Percentiles rank a stretch among this genome's conserved stretches.
These are phyloP conservation scores for Pelargonium nanum DNA, from an alignment of 345 rosid genomes.

Conservation along the genomic window DNA sequence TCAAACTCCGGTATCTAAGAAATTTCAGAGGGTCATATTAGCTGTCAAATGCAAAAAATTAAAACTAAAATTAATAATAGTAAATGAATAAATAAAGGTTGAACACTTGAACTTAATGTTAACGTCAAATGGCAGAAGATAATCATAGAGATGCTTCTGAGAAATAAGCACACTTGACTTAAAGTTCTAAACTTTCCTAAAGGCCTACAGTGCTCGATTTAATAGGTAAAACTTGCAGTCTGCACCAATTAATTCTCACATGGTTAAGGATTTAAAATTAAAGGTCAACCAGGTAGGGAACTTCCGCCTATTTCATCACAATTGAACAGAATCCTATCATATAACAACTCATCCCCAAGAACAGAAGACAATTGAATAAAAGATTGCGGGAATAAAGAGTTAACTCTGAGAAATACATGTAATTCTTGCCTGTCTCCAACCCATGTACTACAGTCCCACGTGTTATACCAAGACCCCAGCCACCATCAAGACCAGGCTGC, in stretches of 20 bases:
- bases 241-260: background rate
- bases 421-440: slow-evolving; percentile 47
- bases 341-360: background rate
- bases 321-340: background rate
- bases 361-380: background rate
- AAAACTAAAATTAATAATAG: too few relatives aligned
- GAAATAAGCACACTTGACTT: background rate
- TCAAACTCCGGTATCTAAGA: slow-evolving; percentile 14
- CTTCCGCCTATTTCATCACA: background rate
- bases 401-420: slow-evolving; percentile 2
- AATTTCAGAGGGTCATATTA: slow-evolving; percentile 2
- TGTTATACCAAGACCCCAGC: slow-evolving; percentile 71
- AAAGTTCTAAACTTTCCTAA: background rate
- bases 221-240: background rate
- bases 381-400: background rate
- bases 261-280: background rate
- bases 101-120: too few relatives aligned
- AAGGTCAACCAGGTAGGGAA: background rate
- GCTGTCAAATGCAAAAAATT: background rate
- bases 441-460: slow-evolving; percentile 93
- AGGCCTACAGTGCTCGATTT: background rate
- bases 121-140: too few relatives aligned
- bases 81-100: background rate
- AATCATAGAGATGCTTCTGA: background rate
- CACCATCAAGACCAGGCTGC: slow-evolving; percentile 56